Conservation (phyloP, 2,329 filamentous ascomycete genomes). For the Alternaria sp. region DNA sequence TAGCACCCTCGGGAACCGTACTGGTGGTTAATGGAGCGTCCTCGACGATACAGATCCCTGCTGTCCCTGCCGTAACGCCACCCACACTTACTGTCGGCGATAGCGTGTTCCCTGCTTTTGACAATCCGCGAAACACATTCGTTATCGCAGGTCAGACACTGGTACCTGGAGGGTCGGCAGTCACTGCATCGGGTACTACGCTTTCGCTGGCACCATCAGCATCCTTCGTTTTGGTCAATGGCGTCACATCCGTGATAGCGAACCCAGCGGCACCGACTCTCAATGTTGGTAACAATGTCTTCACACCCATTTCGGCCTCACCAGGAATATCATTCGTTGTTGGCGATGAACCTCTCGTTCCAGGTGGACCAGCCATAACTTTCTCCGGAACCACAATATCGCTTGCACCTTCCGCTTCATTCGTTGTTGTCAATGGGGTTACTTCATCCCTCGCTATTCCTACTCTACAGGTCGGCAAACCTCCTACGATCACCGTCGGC, state of each 20-base stretch:
- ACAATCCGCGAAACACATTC: slow-evolving; percentile 40
- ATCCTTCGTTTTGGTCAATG: slow-evolving; percentile 41
- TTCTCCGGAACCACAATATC: slow-evolving; percentile 42
- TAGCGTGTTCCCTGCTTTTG: slow-evolving; percentile 31
- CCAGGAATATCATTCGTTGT: slow-evolving; percentile 47
- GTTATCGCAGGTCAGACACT: slow-evolving; percentile 49
- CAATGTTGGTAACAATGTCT: slow-evolving; percentile 34
- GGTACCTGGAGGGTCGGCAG: slow-evolving; percentile 38
- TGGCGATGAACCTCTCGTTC: slow-evolving; percentile 43
- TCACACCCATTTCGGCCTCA: slow-evolving; percentile 31
- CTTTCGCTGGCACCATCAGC: slow-evolving; percentile 37
- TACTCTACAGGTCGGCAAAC: slow-evolving; percentile 14
- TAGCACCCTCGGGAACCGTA: slow-evolving; percentile 32
- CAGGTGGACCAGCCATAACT: slow-evolving; percentile 41
- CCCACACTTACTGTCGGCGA: slow-evolving; percentile 25
- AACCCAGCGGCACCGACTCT: slow-evolving; percentile 31
- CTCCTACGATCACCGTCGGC: slow-evolving; percentile 26
- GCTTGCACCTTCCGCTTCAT: slow-evolving; percentile 32
- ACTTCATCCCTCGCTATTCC: slow-evolving; percentile 42
- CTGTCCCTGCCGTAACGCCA: slow-evolving; percentile 15
- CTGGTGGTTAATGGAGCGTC: slow-evolving; percentile 43
- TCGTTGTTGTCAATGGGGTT: slow-evolving; percentile 39
- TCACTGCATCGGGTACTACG: slow-evolving; percentile 40
- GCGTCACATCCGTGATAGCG: slow-evolving; percentile 39
- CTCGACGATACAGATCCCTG: slow-evolving; percentile 41